A percentile compares a stretch with the other conserved stretches of the same genome.
Conservation (phyloP, 768 basidiomycete genomes). For the Mrakia frigida region DNA sequence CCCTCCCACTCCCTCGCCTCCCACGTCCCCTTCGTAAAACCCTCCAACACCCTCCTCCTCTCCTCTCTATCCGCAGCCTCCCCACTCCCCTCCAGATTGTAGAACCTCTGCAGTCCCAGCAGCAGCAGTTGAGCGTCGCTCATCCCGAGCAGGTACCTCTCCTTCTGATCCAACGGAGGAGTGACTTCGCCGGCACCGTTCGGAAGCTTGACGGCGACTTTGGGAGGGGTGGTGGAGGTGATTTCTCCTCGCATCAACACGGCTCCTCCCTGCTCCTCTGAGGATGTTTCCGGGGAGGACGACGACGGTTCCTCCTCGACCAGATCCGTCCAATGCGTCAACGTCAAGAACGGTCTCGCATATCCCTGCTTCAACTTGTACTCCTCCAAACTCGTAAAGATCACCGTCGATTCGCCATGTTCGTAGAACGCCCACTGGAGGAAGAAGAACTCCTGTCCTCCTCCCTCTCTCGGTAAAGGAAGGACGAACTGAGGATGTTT, state of each 20-base stretch:
- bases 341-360: constrained; percentile 81
- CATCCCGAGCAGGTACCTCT: constrained; percentile 62
- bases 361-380: constrained; percentile 79
- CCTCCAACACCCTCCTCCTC: constrained; percentile 29
- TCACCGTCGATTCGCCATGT: constrained; percentile 56
- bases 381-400: constrained; percentile 90
- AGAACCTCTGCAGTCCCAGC: constrained; percentile 78
- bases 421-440: constrained; percentile 66
- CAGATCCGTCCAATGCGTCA: constrained; percentile 90
- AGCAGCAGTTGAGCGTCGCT: constrained; percentile 78
- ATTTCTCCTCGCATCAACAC: constrained; percentile 90
- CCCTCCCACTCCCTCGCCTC: constrained; percentile 33
- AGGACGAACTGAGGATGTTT: constrained; percentile 74
- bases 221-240: constrained; percentile 54
- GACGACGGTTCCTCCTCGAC: constrained; percentile 43
- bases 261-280: constrained; percentile 53
- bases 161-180: constrained; percentile 42
- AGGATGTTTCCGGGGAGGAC: too few species aligned
- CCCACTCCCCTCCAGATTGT: constrained; percentile 49
- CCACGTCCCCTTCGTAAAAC: constrained; percentile 32
- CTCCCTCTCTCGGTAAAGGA: constrained; percentile 59
- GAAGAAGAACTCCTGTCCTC: constrained; percentile 53
- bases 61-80: constrained; percentile 24
- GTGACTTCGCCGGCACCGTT: constrained; percentile 8
- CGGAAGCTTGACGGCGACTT: constrained; percentile 25